Conservation (phyloP, 495 filamentous ascomycete species). For the Pyrenopolyporus hunteri region DNA sequence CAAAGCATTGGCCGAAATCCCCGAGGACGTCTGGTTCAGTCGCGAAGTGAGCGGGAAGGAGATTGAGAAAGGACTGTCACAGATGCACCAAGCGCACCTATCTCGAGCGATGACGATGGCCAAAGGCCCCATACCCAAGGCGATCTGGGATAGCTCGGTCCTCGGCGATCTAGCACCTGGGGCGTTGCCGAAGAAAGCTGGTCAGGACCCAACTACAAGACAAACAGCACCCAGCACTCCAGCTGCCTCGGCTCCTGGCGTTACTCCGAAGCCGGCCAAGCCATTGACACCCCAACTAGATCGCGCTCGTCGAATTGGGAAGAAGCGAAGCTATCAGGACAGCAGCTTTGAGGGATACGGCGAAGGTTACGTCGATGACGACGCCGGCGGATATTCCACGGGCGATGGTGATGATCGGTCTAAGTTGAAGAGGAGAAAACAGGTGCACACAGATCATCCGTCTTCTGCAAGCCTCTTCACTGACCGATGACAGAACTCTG, state of each 20-base stretch:
- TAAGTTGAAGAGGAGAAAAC: constrained; percentile 60
- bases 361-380: constrained; percentile 59
- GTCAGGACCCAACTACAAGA: constrained; percentile 46
- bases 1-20: constrained; percentile 53
- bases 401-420: constrained; percentile 57
- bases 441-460: constrained; percentile 51
- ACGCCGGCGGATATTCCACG: constrained; percentile 59
- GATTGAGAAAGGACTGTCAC: constrained; percentile 57
- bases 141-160: constrained; percentile 57
- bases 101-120: constrained; percentile 55
- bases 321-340: constrained; percentile 61
- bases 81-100: constrained; percentile 43
- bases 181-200: constrained; percentile 42
- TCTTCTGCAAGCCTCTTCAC: constrained; percentile 38
- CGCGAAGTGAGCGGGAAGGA: constrained; percentile 59
- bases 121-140: constrained; percentile 54
- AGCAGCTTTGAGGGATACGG: constrained; percentile 64
- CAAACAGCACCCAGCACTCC: constrained; percentile 48
- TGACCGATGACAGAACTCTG: constrained; percentile 42
- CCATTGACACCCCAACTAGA: constrained; percentile 44
- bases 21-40: constrained; percentile 63
- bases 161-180: constrained; percentile 55
- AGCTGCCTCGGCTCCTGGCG: constrained; percentile 31
- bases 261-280: constrained; percentile 45
- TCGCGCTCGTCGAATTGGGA: constrained; percentile 42